Evolutionary conservation across 1,284 basidiomycete species (phyloP), one percentile per base, ranked within the genome.

Genomic region (Xerocomus minutiporus): DNA sequence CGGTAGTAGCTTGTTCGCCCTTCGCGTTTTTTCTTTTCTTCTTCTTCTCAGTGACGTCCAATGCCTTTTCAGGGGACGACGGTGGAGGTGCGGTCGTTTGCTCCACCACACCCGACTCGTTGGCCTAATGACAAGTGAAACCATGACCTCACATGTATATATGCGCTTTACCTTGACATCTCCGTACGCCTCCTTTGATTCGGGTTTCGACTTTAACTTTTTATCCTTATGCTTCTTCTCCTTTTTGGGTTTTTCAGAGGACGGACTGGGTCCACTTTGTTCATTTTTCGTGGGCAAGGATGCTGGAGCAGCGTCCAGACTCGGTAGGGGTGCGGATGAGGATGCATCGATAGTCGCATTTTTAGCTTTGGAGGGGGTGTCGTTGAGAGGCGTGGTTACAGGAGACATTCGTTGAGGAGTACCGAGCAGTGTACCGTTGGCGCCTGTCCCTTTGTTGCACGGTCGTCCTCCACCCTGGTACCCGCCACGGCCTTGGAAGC

Each of bases 381-480:
- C 50, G 12, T 61, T 56, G 17, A 59, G 44, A 1, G 67, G 60
- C 9, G 57, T 47, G 13, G 63, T 60, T 38, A 67, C 57, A 7
- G 70, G 71, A 47, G 80, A 80, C 72, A 77, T 78, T 55, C 78
- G 78, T 48, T 64, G 65, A 12, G 82, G 80, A n/a, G 80, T 77
- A 57, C 86, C 86, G 54, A 89, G 71, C 38, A 85, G 85, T 47
- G 78, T 85, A 61, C 68, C 76, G 61, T 89, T 89, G 61, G 83
- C 80, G 55, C 86, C 87, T 43, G 83, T 84, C 23, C 65, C 79
- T 59, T 71, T 60, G 35, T 67, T 57, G 50, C 71, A 65, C 1
- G 56, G 36, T 44, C 13, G 62, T 44, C 58, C 44, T 38, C 48
- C 34, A 2, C 44, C 20, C 9, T 53, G 48, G 38, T 55, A 35